A percentile compares a stretch with the other conserved stretches of the same genome.
phyloP scores from a whole-genome alignment of 2,329 filamentous ascomycete species.

The Biscogniauxia marginata region DNA sequence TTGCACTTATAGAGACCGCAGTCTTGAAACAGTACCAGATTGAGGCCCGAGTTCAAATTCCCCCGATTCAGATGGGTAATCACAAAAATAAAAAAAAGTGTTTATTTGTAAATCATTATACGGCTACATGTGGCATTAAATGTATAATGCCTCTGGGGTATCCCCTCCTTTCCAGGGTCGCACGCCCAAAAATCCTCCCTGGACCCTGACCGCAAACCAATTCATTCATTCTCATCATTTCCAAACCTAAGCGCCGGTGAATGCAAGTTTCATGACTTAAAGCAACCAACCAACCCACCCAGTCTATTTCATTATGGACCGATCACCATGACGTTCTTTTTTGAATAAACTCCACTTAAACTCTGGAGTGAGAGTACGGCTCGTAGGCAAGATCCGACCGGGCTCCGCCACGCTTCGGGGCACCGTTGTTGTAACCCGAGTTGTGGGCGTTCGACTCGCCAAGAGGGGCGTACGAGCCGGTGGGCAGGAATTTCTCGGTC shows the following conservation, averaged over 20 bases:
- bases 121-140: background rate
- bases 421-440: slow-evolving; percentile 33
- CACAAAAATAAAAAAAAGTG: background rate
- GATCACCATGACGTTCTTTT: background rate
- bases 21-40: background rate
- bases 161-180: slow-evolving; percentile 9
- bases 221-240: slow-evolving; percentile 23
- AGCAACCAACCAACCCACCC: slow-evolving; percentile 2
- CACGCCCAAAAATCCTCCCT: slow-evolving; percentile 6
- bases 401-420: slow-evolving; percentile 40
- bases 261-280: slow-evolving; percentile 22
- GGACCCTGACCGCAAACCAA: slow-evolving; percentile 5
- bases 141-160: slow-evolving; percentile 19
- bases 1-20: background rate
- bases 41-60: background rate
- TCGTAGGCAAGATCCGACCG: slow-evolving; percentile 60
- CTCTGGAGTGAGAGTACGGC: slow-evolving; percentile 57
- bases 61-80: background rate
- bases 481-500: slow-evolving; percentile 52
- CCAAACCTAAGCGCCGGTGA: slow-evolving; percentile 26
- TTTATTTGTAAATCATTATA: background rate
- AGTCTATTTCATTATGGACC: slow-evolving; percentile 8
- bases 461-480: slow-evolving; percentile 46
- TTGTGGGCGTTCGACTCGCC: slow-evolving; percentile 37
- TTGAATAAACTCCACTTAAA: slow-evolving; percentile 35